A percentile compares a stretch with the other conserved stretches of the same genome.
Conservation (phyloP, 1,284 basidiomycete species). For the Violaceomyces palustris region DNA sequence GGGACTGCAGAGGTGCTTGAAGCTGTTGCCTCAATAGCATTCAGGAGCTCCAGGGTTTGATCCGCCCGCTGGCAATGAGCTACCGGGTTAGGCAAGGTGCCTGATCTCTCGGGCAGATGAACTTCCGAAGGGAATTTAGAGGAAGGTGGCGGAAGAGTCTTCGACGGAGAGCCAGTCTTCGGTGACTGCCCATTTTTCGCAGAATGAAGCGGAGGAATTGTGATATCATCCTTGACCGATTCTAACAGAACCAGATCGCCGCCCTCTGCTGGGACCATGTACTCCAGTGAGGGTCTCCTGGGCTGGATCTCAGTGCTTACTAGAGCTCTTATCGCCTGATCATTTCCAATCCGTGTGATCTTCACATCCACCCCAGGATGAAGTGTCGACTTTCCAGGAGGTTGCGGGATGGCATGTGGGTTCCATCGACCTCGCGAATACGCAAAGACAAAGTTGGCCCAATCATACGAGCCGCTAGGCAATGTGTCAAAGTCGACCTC, state of each 20-base stretch:
- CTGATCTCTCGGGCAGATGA: no score
- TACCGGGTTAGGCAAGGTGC: no score
- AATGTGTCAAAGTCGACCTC: not conserved
- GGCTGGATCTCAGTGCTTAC: not conserved
- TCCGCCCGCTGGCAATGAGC: no score
- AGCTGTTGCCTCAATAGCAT: no score
- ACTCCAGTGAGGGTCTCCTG: slow-evolving; percentile 19
- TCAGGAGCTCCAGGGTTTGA: no score
- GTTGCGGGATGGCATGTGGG: slow-evolving; percentile 35
- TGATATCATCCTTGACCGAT: not conserved
- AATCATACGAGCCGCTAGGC: slow-evolving; percentile 31
- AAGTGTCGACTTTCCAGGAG: slow-evolving; percentile 31
- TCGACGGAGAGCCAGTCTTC: no score
- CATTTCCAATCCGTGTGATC: slow-evolving; percentile 7
- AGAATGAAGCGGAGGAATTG: no score
- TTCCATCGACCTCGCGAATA: slow-evolving; percentile 45
- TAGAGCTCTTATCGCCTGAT: not conserved
- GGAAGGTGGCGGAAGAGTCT: no score
- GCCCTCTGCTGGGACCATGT: slow-evolving; percentile 1
- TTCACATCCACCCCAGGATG: slow-evolving; percentile 13
- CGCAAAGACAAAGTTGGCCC: slow-evolving; percentile 47
- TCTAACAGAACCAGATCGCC: not conserved
- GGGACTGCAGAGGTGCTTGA: no score
- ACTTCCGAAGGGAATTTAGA: no score
- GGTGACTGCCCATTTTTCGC: no score